Evolutionary conservation across 345 rosid genomes (phyloP).

Genomic region (Schrenkiella parvula): DNA sequence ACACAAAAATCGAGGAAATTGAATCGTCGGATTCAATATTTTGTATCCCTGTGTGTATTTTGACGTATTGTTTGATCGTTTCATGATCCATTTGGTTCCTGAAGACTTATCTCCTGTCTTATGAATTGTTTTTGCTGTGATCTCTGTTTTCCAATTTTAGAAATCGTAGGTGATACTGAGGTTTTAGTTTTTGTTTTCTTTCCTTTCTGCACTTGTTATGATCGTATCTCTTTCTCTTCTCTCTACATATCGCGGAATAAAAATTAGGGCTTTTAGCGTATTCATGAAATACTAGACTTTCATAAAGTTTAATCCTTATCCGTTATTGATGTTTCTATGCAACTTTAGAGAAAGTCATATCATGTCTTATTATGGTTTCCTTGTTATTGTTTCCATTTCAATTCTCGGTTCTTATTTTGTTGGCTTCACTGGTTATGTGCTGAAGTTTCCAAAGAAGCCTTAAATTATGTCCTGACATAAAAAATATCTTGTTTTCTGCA

Average conservation of each 20-base stretch:
- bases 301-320: neutral
- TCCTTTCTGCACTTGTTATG: neutral
- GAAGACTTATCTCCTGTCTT: neutral
- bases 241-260: neutral
- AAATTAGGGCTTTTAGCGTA: neutral
- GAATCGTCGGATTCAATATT: neutral
- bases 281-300: neutral
- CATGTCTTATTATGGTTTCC: neutral
- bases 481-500: neutral
- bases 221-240: neutral
- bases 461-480: too few species aligned
- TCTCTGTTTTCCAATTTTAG: slow-evolving; percentile 3
- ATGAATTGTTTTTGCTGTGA: neutral
- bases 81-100: slow-evolving; percentile 12
- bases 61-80: slow-evolving; percentile 6
- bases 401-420: neutral
- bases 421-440: neutral
- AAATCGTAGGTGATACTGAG: neutral
- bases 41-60: neutral
- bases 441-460: neutral
- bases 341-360: neutral
- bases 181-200: neutral
- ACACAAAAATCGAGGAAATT: neutral
- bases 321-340: neutral
- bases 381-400: neutral